Conservation (phyloP, 1,139 yeast species). For the Geotrichum cucujoidarum region DNA sequence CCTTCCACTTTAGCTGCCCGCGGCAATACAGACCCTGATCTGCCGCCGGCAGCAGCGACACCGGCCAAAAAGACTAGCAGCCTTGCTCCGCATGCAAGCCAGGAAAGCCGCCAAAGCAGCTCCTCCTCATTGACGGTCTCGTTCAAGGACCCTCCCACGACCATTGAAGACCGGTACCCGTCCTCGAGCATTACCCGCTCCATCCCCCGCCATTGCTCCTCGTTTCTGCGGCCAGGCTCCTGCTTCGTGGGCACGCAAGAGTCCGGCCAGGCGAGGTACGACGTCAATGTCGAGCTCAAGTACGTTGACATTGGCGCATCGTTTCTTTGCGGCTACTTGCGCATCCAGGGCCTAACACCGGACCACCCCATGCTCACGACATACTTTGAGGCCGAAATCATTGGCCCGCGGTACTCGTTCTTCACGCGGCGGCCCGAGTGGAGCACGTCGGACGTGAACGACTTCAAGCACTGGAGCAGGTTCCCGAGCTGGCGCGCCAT, state of each 20-base stretch:
- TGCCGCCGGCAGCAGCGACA: no score
- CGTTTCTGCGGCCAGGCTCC: slow-evolving; percentile 55
- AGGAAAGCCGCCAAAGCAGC: not conserved
- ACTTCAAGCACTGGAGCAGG: slow-evolving; percentile 81
- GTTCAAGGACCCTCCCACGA: slow-evolving; percentile 8
- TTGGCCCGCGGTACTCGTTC: slow-evolving; percentile 54
- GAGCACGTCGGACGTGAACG: slow-evolving; percentile 65
- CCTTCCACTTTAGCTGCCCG: no score
- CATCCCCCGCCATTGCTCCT: slow-evolving; percentile 19
- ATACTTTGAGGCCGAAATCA: slow-evolving; percentile 80
- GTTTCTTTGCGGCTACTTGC: slow-evolving; percentile 68
- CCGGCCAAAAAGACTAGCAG: no score
- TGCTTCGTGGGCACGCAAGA: slow-evolving; percentile 66
- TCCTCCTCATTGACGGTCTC: no score
- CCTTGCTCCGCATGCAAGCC: no score
- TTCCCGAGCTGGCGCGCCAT: slow-evolving; percentile 55
- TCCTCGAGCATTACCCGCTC: slow-evolving; percentile 15
- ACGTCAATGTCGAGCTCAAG: slow-evolving; percentile 66
- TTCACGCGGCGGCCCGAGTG: slow-evolving; percentile 47
- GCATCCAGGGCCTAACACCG: slow-evolving; percentile 74
- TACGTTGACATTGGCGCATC: slow-evolving; percentile 61
- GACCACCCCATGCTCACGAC: slow-evolving; percentile 76
- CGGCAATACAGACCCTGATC: no score
- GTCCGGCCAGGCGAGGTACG: slow-evolving; percentile 64
- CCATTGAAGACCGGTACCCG: slow-evolving; percentile 22